These are phyloP conservation scores for Neurospora tetraspora DNA, from an alignment of 495 filamentous ascomycete species.

Conservation along the genomic window DNA sequence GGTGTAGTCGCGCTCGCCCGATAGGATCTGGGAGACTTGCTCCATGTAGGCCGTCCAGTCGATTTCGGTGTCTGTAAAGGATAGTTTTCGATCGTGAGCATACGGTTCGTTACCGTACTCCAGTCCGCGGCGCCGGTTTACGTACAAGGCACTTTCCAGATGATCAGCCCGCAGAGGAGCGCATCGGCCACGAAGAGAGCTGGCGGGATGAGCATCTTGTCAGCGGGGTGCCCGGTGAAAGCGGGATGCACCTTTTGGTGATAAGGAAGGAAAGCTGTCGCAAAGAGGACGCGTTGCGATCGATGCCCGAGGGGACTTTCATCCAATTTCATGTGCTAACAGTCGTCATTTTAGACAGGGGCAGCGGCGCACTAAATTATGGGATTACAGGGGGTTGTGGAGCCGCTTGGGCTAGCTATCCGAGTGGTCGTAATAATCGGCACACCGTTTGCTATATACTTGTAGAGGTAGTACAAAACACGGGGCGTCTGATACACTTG, in stretches of 20 bases:
- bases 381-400: background rate
- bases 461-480: no score
- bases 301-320: background rate
- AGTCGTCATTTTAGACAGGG: background rate
- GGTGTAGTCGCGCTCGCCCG: slow-evolving; percentile 82
- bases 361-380: background rate
- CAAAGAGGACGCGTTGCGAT: background rate
- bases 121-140: background rate
- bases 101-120: background rate
- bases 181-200: slow-evolving; percentile 66
- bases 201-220: slow-evolving; percentile 34
- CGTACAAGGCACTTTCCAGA: slow-evolving; percentile 83
- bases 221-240: background rate
- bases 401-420: background rate
- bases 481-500: no score
- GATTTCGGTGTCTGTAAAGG: slow-evolving; percentile 79
- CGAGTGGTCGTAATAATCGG: no score
- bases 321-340: background rate
- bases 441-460: no score
- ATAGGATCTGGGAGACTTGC: slow-evolving; percentile 67
- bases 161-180: slow-evolving; percentile 60
- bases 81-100: background rate
- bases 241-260: background rate
- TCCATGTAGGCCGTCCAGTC: slow-evolving; percentile 98
- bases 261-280: background rate